phyloP scores from a whole-genome alignment of 208 protist species.

The Trichomonas vaginalis region DNA sequence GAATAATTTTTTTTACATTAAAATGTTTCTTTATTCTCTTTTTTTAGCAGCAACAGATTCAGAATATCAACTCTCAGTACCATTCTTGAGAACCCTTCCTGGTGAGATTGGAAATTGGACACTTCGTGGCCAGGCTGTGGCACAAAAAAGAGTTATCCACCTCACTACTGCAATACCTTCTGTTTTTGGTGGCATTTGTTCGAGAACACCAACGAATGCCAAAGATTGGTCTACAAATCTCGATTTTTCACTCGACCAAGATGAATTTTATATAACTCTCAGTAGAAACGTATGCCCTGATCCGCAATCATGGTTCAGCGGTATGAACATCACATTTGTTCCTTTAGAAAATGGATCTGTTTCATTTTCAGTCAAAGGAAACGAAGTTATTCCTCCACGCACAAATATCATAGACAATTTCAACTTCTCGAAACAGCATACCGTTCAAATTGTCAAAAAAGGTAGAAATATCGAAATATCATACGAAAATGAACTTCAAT shows the following conservation, averaged over 20 bases:
- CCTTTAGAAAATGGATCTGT: neutral
- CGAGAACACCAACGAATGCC: neutral
- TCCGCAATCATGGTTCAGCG: neutral
- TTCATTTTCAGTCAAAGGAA: neutral
- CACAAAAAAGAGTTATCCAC: neutral
- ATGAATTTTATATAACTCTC: neutral
- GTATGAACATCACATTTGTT: neutral
- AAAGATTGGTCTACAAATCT: neutral
- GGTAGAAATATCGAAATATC: neutral
- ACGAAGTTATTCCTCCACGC: neutral
- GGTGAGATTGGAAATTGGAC: conserved; percentile 10
- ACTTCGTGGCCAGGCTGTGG: neutral
- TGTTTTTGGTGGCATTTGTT: neutral
- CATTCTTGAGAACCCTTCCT: neutral
- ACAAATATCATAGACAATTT: neutral
- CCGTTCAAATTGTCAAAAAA: neutral
- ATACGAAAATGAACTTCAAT: neutral
- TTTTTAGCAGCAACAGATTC: neutral
- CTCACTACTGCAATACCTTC: neutral
- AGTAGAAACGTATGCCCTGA: neutral
- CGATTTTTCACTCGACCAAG: neutral
- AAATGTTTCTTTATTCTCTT: neutral
- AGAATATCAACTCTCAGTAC: neutral
- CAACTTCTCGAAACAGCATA: neutral
- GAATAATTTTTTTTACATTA: too few species aligned